These are phyloP conservation scores for Quillaja saponaria DNA, from an alignment of 306 rosid species.

Conservation along the genomic window DNA sequence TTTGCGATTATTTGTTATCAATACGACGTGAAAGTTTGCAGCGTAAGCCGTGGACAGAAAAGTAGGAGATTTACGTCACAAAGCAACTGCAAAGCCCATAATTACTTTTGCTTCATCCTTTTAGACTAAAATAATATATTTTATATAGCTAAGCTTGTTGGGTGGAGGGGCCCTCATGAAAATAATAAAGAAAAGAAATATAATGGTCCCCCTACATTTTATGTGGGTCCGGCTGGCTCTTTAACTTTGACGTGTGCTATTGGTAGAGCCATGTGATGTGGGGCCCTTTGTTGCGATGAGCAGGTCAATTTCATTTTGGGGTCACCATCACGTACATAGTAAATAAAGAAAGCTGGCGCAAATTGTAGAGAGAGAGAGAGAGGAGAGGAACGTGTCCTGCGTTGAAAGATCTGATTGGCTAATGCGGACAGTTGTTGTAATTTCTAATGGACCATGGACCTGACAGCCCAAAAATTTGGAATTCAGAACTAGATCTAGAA, in stretches of 20 bases:
- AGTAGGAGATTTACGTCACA: slow-evolving; percentile 26
- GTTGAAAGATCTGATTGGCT: slow-evolving; percentile 17
- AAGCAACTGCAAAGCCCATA: slow-evolving; percentile 4
- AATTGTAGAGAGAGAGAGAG: too few relatives aligned
- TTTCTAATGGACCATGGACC: background rate
- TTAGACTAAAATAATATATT: background rate
- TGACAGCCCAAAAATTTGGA: slow-evolving; percentile 40
- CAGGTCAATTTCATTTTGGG: slow-evolving; percentile 39
- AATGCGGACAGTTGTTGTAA: too few relatives aligned
- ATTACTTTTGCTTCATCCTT: slow-evolving; percentile 1
- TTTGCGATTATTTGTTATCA: background rate
- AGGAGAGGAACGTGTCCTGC: slow-evolving; percentile 31
- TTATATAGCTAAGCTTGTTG: too few relatives aligned
- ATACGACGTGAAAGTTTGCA: background rate
- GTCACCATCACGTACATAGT: slow-evolving; percentile 52
- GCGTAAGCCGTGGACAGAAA: slow-evolving; percentile 2
- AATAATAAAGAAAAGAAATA: background rate
- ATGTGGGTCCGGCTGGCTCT: slow-evolving; percentile 39
- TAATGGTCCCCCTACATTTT: slow-evolving; percentile 31
- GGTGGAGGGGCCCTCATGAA: slow-evolving; percentile 31
- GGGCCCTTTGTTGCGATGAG: slow-evolving; percentile 39
- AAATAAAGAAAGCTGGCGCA: too few relatives aligned
- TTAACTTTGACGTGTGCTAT: slow-evolving; percentile 29
- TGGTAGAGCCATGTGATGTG: slow-evolving; percentile 64
- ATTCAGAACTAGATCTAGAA: background rate